Percentiles rank a stretch among this genome's conserved stretches.
phyloP scores from a whole-genome alignment of 306 rosid species.

The Dalbergia cultrata region DNA sequence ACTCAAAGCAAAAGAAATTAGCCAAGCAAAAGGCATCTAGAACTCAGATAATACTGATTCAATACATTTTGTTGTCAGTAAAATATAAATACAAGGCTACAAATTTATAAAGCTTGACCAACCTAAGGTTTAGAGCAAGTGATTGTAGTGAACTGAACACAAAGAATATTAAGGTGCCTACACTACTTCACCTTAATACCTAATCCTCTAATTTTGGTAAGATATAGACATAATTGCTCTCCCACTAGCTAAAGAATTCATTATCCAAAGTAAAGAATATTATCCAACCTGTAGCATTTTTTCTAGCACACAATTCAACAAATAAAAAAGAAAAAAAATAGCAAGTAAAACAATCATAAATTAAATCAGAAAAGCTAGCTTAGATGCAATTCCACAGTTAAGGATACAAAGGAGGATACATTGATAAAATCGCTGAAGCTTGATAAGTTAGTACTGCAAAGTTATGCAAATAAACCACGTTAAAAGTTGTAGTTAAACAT shows the following conservation, averaged over 20 bases:
- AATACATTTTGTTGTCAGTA: background rate
- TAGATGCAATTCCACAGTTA: slow-evolving; percentile 47
- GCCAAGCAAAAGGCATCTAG: slow-evolving; percentile 18
- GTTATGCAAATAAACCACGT: slow-evolving; percentile 61
- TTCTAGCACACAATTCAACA: background rate
- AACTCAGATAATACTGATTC: slow-evolving; percentile 20
- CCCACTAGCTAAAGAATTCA: slow-evolving; percentile 1
- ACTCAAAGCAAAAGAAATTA: slow-evolving; percentile 35
- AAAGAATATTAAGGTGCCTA: background rate
- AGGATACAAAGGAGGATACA: slow-evolving; percentile 99
- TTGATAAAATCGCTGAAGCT: slow-evolving; percentile 68
- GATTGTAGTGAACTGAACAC: slow-evolving; percentile 6
- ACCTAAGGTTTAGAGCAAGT: slow-evolving; percentile 23
- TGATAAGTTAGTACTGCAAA: slow-evolving; percentile 78
- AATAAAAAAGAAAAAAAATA: background rate
- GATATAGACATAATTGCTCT: slow-evolving; percentile 18
- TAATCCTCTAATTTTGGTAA: background rate
- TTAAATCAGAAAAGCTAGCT: slow-evolving; percentile 9
- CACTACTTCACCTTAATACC: slow-evolving; percentile 28
- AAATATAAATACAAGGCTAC: background rate
- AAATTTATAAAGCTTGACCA: slow-evolving; percentile 24
- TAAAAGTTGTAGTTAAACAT: slow-evolving; percentile 50
- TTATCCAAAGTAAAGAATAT: slow-evolving; percentile 28
- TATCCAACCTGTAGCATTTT: slow-evolving; percentile 13
- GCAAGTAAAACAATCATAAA: slow-evolving; percentile 22